These are phyloP conservation scores for Blepharisma stoltei DNA, from an alignment of 73 alveolate genomes.

Conservation along the genomic window DNA sequence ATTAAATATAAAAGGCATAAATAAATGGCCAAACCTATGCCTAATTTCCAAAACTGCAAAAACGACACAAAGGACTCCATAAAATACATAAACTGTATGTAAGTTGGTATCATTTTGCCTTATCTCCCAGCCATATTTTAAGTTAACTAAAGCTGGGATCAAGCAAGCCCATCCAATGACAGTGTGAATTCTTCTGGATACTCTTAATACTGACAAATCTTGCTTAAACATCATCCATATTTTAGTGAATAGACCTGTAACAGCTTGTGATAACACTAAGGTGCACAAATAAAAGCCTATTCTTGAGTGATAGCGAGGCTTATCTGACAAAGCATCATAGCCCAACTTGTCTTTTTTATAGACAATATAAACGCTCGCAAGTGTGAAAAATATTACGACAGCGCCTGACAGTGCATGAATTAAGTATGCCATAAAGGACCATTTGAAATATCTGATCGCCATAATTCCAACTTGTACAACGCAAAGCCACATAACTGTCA, in stretches of 20 bases:
- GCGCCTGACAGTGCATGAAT: neutral
- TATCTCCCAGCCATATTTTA: neutral
- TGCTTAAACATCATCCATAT: neutral
- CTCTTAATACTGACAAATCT: neutral
- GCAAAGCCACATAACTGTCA: neutral
- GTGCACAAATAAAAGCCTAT: neutral
- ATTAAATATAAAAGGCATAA: too few species aligned
- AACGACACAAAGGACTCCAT: neutral
- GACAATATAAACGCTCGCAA: neutral
- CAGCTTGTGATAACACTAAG: neutral
- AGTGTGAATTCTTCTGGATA: neutral
- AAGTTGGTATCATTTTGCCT: neutral
- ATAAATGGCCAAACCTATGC: neutral
- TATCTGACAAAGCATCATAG: neutral
- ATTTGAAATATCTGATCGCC: neutral
- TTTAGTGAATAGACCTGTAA: neutral
- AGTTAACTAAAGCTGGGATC: neutral
- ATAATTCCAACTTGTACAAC: neutral
- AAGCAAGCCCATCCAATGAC: neutral
- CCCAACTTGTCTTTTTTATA: neutral
- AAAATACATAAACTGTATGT: neutral
- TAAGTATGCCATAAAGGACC: neutral
- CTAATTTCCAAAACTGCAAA: neutral
- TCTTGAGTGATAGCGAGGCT: neutral
- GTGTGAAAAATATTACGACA: neutral